Conservation (phyloP, 202 grass and related monocot genomes). For the Miscanthus sacchariflorus region DNA sequence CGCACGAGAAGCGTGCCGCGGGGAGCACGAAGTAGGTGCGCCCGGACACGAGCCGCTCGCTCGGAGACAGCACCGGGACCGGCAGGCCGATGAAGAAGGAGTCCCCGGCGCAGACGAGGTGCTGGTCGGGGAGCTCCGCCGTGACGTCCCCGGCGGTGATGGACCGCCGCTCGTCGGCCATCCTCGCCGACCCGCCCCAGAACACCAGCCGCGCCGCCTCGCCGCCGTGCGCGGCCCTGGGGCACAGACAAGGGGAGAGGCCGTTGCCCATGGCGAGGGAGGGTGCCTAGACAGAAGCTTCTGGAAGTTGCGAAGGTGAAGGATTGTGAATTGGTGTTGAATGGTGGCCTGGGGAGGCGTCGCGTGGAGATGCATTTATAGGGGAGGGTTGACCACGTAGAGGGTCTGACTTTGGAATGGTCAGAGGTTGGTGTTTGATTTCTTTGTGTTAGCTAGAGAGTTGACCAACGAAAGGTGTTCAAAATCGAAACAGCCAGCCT, state of each 20-base stretch:
- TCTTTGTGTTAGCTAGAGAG: conserved; percentile 28
- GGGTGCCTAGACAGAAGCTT: conserved; percentile 37
- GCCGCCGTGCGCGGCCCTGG: background rate
- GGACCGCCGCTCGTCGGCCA: background rate
- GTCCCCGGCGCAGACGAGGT: conserved; percentile 72
- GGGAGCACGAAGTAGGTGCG: conserved; percentile 90
- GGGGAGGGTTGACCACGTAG: conserved; percentile 6
- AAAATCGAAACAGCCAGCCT: conserved; percentile 26
- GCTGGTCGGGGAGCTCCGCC: conserved; percentile 56
- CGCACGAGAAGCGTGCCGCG: conserved; percentile 56
- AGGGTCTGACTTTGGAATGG: conserved; percentile 63
- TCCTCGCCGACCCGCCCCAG: conserved; percentile 67
- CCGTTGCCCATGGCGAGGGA: conserved; percentile 71
- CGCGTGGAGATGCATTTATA: conserved; percentile 45
- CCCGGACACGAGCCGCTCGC: conserved; percentile 63
- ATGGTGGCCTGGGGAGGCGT: conserved; percentile 5
- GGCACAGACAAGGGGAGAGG: conserved; percentile 62
- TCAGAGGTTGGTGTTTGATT: conserved; percentile 45
- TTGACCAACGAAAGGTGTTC: conserved; percentile 41
- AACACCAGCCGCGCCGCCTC: conserved; percentile 55
- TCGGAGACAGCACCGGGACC: conserved; percentile 59
- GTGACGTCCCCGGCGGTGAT: conserved; percentile 69
- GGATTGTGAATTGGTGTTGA: background rate
- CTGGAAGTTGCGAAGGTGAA: background rate
- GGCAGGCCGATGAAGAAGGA: conserved; percentile 91